Evolutionary conservation across 257 asterid genomes (phyloP), one percentile per base, ranked within the genome.

Genomic region (Przewalskia tangutica): DNA sequence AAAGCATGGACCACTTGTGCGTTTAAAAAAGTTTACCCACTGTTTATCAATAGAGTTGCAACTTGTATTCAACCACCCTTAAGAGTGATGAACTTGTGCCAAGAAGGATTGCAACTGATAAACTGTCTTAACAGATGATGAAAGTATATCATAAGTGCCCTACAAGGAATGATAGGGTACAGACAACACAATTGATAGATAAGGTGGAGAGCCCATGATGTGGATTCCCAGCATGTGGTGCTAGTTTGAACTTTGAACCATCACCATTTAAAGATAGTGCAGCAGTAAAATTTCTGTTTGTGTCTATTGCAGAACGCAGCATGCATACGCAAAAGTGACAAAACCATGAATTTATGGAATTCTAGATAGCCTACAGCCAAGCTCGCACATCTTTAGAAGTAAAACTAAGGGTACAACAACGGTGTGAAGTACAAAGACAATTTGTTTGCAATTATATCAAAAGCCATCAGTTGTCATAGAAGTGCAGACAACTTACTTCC

Each of bases 401-500:
- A 75, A 75, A 75, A 4, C 44, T 73, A 73, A 50, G 20, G 20
- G 32, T 27, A 27, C 60, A 12, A 71, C 5, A 53, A 75, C 14
- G 8, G 7, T 27, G 46, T 75, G 0, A 75, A 50, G 63, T 23
- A 27, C 27, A 23, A 50, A 13, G 8, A 75, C 27, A 13, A 13
- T 51, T 27, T 75, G 1, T 75, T 73, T 23, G 80, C 62, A 48
- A 27, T 44, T 71, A 32, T 59, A 50, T 77, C 77, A 54, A 44
- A 62, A 36, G 27, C 12, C 66, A 55, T 7, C 20, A 84, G 58
- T 80, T 17, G 18, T 4, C 11, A 67, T 16, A 54, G 64, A 73
- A 60, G 34, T 58, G 59, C 60, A 51, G 23, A 73, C 48, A 81
- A 84, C 96, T 89, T 86, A 93, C 98, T 83, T 88, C 90, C 73